These are phyloP conservation scores for Solanum tarijense DNA, from an alignment of 257 asterid genomes.

Conservation along the genomic window DNA sequence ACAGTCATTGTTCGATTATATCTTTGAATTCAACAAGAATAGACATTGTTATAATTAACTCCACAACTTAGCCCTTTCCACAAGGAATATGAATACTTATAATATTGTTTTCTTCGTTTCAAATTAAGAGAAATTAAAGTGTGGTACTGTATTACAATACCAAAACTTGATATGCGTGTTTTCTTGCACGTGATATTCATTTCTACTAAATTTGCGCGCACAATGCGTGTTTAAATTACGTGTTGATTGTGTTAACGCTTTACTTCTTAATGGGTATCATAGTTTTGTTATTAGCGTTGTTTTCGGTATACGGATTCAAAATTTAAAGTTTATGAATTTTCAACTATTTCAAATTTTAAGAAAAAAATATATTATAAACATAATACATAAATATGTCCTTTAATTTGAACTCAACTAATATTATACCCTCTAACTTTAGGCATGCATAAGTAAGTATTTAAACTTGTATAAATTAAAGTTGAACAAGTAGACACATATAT, in stretches of 20 bases:
- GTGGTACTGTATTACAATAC: background rate
- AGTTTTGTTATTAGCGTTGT: background rate
- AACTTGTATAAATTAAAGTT: no score
- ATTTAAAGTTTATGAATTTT: no score
- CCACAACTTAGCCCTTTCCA: background rate
- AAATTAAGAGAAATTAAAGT: background rate
- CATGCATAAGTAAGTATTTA: background rate
- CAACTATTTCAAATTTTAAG: no score
- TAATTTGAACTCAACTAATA: no score
- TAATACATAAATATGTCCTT: background rate
- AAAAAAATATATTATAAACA: no score
- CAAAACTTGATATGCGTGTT: background rate
- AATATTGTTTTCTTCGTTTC: background rate
- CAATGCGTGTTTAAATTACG: background rate
- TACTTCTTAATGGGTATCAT: background rate
- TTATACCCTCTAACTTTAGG: background rate
- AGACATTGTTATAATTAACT: background rate
- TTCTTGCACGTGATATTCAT: background rate
- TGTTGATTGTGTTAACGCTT: background rate
- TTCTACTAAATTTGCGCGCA: background rate
- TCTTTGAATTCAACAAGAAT: background rate
- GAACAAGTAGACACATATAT: no score
- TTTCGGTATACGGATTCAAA: no score
- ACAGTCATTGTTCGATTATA: slow-evolving; percentile 2
- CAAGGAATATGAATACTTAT: background rate